Evolutionary conservation across 257 asterid genomes (phyloP), one percentile per base, ranked within the genome.

Genomic region (Dorcoceras hygrometricum): DNA sequence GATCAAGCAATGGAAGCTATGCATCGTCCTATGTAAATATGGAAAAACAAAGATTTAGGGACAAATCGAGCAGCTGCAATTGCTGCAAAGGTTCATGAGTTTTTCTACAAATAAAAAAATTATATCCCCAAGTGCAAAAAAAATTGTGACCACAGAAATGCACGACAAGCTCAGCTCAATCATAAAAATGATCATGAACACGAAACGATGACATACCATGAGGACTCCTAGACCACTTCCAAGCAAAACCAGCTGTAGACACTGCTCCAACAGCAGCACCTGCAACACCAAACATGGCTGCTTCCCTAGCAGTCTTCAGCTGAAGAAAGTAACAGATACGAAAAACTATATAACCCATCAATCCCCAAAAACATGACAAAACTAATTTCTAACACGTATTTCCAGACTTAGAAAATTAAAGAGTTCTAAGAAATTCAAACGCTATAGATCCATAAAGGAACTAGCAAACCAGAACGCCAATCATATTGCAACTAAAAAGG

Each of bases 221-320:
- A 59, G 85, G 92, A 81, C 95, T 90, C 81, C 77, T 88, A 2
- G 99, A 93, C 84, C 90, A 93, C 79, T 84, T 88, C 88, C 83
- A 88, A 70, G 89, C 84, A 70, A 57, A 68, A 14, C 92, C 96
- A 56, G 86, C 96, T 28, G 94, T 85, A 27, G 89, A 69, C 75
- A 86, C 83, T 16, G 95, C 97, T 64, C 99, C 96, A 34, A 84
- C 59, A 27, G 76, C 74, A 68, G 96, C 94, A 63, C 98, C 98
- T 48, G 57, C 86, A 68, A 74, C 83, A 69, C 91, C 89, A 68
- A 84, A 81, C 24, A 78, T 64, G 67, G 80, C 88, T 20, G 91
- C 98, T 67, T 86, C 82, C 70, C 93, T 78, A 8, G 97, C 86
- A 53, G 87, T 71, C 87, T 86, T 86, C 66, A 92, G 95, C 98